These are phyloP conservation scores for Dioscorea alata DNA, from an alignment of 106 monocot genomes.

Conservation along the genomic window DNA sequence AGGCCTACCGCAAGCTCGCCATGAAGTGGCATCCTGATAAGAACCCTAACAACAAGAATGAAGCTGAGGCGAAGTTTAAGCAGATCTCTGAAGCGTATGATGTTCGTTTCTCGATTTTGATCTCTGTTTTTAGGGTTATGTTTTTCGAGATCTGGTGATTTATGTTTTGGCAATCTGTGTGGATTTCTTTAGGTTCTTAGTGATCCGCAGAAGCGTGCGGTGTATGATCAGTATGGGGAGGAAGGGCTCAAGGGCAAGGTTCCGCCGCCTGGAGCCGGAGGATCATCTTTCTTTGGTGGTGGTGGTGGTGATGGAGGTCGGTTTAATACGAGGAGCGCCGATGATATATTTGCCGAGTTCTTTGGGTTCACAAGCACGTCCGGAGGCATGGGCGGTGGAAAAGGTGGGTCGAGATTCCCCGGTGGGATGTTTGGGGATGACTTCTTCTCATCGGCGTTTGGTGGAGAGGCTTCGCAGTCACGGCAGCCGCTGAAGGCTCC, in stretches of 20 bases:
- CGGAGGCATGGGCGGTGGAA: constrained; percentile 35
- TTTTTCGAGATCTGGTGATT: neutral
- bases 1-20: constrained; percentile 87
- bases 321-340: constrained; percentile 58
- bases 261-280: constrained; percentile 33
- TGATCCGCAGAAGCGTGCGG: constrained; percentile 69
- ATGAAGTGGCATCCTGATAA: constrained; percentile 98
- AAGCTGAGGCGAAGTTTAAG: constrained; percentile 92
- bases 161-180: neutral
- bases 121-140: neutral
- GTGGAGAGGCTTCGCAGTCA: constrained; percentile 11
- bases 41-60: constrained; percentile 89
- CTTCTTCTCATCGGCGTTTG: constrained; percentile 26
- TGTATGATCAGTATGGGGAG: constrained; percentile 74
- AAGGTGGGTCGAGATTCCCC: constrained; percentile 30
- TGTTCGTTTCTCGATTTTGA: constrained; percentile 9
- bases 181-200: constrained; percentile 50
- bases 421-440: constrained; percentile 37
- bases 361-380: constrained; percentile 67
- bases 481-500: constrained; percentile 25
- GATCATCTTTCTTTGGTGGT: constrained; percentile 18
- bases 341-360: constrained; percentile 80
- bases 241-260: constrained; percentile 66
- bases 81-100: constrained; percentile 94
- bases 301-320: constrained; percentile 17